Evolutionary conservation across 768 basidiomycete species (phyloP), one percentile per base, ranked within the genome.

Genomic region (Peribolospora baueri): DNA sequence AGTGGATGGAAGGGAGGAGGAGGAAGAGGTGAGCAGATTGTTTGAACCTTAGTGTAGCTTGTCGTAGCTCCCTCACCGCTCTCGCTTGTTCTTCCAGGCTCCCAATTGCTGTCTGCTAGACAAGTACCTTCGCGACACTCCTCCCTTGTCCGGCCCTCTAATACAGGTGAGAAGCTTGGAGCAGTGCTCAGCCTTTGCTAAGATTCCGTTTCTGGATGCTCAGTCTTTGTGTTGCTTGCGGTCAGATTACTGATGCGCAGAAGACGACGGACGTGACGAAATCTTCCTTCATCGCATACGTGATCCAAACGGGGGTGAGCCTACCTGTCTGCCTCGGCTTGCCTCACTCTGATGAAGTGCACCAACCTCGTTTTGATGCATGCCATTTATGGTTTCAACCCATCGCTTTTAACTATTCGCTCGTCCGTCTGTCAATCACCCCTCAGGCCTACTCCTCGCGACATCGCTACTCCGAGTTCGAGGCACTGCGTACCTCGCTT

Each of bases 401-500:
- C 41, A 1, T 51, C n/a, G 4, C 9, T 11, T 9, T 42, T 5
- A 51, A 42, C 40, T 48, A 10, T 8, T 7, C 53, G 3, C n/a
- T 37, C 48, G 45, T 45, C 46, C 25, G 25, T 25, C 25, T 25
- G 25, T 25, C 25, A 25, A 25, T 11, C 40, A 58, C 46, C 38
- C 52, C 5, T 8, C 62, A 97, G 91, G 77, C 74, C 60, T 74
- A 79, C 5, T 81, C 85, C 62, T 79, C 86, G 8, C 76, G 78
- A 42, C 84, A 93, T 61, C 78, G 93, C 46, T 98, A 98, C 68
- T 97, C 91, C 3, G 88, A 97, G 66, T 98, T 98, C 68, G 87
- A 95, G 69, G 87, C 86, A 36, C 72, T 98, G 46, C 79, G 93
- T 52, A 74, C 75, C 53, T 82, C 75, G 58, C 76, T 98, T 50